These are phyloP conservation scores for Phragmites australis DNA, from an alignment of 176 grass and related monocot genomes.

Conservation along the genomic window DNA sequence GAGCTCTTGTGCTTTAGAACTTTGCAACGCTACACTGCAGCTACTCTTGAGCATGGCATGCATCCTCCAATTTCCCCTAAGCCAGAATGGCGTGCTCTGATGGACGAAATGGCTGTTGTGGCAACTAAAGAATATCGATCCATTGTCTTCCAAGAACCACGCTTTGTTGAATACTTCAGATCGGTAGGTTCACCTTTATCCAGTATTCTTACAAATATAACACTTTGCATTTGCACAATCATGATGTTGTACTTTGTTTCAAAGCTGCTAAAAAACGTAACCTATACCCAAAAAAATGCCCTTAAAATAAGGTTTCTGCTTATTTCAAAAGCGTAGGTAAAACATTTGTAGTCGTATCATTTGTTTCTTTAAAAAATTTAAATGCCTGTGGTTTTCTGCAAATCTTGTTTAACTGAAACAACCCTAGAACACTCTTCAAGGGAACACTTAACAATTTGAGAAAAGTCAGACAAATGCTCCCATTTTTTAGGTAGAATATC, in stretches of 20 bases:
- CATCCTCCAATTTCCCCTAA: slow-evolving; percentile 89
- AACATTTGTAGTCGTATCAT: neutral
- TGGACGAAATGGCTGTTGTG: slow-evolving; percentile 91
- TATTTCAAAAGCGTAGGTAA: neutral
- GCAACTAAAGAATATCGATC: slow-evolving; percentile 88
- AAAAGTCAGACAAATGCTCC: neutral
- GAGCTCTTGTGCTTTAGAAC: slow-evolving; percentile 95
- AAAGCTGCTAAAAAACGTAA: neutral
- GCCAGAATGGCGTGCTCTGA: slow-evolving; percentile 82
- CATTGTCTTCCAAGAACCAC: slow-evolving; percentile 87
- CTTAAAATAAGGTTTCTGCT: neutral
- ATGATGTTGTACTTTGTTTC: slow-evolving; percentile 1
- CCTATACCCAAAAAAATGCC: neutral
- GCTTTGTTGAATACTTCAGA: slow-evolving; percentile 97
- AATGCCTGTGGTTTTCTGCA: neutral
- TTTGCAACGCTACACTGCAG: slow-evolving; percentile 89
- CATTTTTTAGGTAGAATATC: neutral
- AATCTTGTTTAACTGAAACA: neutral
- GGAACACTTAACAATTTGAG: neutral
- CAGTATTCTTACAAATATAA: slow-evolving; percentile 11
- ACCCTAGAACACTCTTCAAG: neutral
- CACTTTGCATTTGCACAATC: slow-evolving; percentile 23
- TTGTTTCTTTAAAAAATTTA: neutral
- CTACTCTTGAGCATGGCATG: slow-evolving; percentile 98
- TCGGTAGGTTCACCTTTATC: slow-evolving; percentile 56